Evolutionary conservation across 257 asterid species (phyloP).

Genomic region (Nicotiana tomentosiformis): DNA sequence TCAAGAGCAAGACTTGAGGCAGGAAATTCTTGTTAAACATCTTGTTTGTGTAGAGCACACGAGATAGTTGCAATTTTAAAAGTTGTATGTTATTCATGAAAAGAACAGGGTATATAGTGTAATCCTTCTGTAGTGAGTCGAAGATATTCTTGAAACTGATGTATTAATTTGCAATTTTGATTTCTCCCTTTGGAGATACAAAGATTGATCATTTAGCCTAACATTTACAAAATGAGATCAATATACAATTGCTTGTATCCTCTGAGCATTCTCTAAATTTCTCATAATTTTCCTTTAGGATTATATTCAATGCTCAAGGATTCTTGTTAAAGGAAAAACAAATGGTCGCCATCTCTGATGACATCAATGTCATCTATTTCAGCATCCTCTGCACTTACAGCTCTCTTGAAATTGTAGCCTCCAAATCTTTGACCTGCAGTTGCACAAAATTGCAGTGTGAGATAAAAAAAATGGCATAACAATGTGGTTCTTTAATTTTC

Average conservation of each 20-base stretch:
- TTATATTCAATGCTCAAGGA: slow-evolving; percentile 14
- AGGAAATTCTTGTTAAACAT: not conserved
- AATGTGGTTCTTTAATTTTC: not conserved
- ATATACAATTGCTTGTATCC: slow-evolving; percentile 1
- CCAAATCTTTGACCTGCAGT: slow-evolving; percentile 79
- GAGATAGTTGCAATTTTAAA: not conserved
- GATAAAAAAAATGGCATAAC: slow-evolving; percentile 1
- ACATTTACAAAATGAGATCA: slow-evolving; percentile 8
- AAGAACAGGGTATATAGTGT: not conserved
- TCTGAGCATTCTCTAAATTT: not conserved
- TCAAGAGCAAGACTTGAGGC: not conserved
- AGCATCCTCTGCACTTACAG: slow-evolving; percentile 58
- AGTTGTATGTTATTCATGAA: not conserved
- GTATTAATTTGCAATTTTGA: not conserved
- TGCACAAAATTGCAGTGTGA: slow-evolving; percentile 4
- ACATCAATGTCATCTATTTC: slow-evolving; percentile 73
- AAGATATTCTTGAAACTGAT: not conserved
- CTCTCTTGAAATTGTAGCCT: slow-evolving; percentile 34
- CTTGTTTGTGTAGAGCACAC: not conserved
- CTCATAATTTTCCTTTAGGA: not conserved
- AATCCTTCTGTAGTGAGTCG: not conserved
- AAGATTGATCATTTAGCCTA: slow-evolving; percentile 4
- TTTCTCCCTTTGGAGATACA: slow-evolving; percentile 9
- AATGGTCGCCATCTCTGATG: slow-evolving; percentile 79
- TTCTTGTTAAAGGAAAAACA: slow-evolving; percentile 44